Conservation (phyloP, 23 red algal genomes). For the Gracilaria caudata region DNA sequence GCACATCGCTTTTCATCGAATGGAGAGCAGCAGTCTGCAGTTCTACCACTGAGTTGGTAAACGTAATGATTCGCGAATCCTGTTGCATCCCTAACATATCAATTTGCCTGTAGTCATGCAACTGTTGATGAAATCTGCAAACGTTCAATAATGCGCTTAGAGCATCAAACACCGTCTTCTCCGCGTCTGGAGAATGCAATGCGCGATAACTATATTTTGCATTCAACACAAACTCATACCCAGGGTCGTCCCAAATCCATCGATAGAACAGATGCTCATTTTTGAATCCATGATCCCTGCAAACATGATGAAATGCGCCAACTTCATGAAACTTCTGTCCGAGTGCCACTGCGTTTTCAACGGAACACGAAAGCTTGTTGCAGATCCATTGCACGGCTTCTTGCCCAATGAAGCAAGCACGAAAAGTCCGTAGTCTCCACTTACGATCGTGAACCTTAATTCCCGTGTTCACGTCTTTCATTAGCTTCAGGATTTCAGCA, state of each 20-base stretch:
- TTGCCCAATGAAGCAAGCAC: slow-evolving; percentile 42
- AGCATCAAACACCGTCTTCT: neutral
- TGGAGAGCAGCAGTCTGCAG: slow-evolving; percentile 34
- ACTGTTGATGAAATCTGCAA: slow-evolving; percentile 42
- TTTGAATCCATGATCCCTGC: slow-evolving; percentile 74
- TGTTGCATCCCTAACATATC: slow-evolving; percentile 44
- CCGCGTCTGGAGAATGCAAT: slow-evolving; percentile 2
- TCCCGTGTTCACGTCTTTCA: slow-evolving; percentile 26
- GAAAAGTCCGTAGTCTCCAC: slow-evolving; percentile 39
- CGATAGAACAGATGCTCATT: slow-evolving; percentile 79
- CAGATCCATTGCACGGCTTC: slow-evolving; percentile 57
- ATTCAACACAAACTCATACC: slow-evolving; percentile 44
- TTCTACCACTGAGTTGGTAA: slow-evolving; percentile 44
- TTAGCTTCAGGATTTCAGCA: slow-evolving; percentile 29
- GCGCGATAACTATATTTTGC: neutral
- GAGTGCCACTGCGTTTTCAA: slow-evolving; percentile 34
- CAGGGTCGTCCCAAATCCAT: slow-evolving; percentile 49
- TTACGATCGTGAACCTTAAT: slow-evolving; percentile 52
- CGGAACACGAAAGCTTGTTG: neutral
- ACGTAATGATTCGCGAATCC: slow-evolving; percentile 20
- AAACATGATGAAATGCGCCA: slow-evolving; percentile 80
- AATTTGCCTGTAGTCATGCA: slow-evolving; percentile 37
- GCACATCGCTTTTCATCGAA: slow-evolving; percentile 42
- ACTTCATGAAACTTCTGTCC: slow-evolving; percentile 43
- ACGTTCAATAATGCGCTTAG: slow-evolving; percentile 32